Base-by-base conservation (phyloP, 2,329 filamentous ascomycete species). In the Daldinia eschscholtzii region DNA sequence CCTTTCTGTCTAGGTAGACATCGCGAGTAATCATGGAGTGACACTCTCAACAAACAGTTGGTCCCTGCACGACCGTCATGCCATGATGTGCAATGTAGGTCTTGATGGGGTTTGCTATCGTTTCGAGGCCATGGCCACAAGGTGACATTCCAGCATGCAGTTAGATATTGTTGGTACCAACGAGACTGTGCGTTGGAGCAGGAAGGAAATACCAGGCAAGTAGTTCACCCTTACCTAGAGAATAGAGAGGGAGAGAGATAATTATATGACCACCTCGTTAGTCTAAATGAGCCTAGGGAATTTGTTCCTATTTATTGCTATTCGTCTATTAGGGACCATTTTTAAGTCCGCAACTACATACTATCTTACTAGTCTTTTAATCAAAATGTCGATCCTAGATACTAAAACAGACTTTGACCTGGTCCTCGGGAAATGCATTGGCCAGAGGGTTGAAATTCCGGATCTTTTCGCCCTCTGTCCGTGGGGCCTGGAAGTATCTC, bases 401-500 rank as follows among this genome's bases (percentile, higher is more conserved):
- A n/a, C 23, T 13, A 50, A 48, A 26, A 30, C 48, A 13, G 35
- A 65, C 9, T 33, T 48, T 28, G 37, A 65, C 10, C 53, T 41
- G 13, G 37, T 65, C 20, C 62, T 65, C 37, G 48, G 7, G 39
- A 65, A 60, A 30, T 59, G 56, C 30, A 18, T 65, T 37, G 62
- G 62, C 35, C 62, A 65, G 30, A 55, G 37, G 39, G 56, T 60
- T 23, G 53, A 65, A 7, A 57, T 65, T 4, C 62, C 62, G 10
- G 48, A 65, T 18, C 46, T 65, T 7, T 65, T 65, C 26, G 62
- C 20, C 33, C 46, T 65, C 37, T 65, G 62, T 28, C 62, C 56
- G 1, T 65, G 46, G 46, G 56, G 48, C 9, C 1, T 60, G 7
- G 39, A 60, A 23, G 20, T 56, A 7, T 37, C 46, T 13, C 46